Conservation (phyloP, 805 yeast genomes). For the Ogataea corticis region DNA sequence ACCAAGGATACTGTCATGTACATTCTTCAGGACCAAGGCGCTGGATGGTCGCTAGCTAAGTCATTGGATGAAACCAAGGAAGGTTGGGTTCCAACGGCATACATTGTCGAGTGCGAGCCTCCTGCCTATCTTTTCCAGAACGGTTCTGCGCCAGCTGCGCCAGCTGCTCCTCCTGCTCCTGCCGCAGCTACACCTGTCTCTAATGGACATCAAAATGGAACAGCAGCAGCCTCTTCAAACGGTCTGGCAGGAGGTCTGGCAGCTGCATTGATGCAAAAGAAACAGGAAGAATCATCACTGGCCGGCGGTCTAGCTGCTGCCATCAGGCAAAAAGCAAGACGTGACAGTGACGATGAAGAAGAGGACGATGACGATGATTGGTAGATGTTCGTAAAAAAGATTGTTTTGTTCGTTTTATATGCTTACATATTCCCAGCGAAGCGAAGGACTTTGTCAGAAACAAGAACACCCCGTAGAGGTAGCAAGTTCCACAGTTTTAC, state of each 20-base stretch:
- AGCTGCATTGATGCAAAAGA: conserved; percentile 64
- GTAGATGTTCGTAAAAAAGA: conserved; percentile 13
- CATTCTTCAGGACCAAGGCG: conserved; percentile 69
- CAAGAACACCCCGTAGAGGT: too few species aligned
- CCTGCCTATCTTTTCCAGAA: conserved; percentile 38
- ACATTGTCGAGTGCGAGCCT: conserved; percentile 61
- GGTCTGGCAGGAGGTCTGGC: conserved; percentile 53
- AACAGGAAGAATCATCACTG: conserved; percentile 57
- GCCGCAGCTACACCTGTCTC: conserved; percentile 15
- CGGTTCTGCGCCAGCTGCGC: conserved; percentile 40
- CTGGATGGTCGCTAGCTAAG: conserved; percentile 94
- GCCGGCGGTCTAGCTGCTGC: conserved; percentile 93
- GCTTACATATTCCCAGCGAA: neutral
- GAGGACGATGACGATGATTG: conserved; percentile 64
- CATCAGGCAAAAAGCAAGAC: conserved; percentile 70
- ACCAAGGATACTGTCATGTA: conserved; percentile 73
- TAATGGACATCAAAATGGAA: conserved; percentile 1
- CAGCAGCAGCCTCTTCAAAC: conserved; percentile 2
- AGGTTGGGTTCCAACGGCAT: conserved; percentile 99
- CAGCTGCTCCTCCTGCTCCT: conserved; percentile 27
- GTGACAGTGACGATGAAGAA: conserved; percentile 71
- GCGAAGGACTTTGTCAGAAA: neutral
- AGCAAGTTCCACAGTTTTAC: too few species aligned
- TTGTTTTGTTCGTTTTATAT: neutral
- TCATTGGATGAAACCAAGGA: conserved; percentile 70